phyloP scores from a whole-genome alignment of 1,284 basidiomycete genomes.

The Ustilago lituana region DNA sequence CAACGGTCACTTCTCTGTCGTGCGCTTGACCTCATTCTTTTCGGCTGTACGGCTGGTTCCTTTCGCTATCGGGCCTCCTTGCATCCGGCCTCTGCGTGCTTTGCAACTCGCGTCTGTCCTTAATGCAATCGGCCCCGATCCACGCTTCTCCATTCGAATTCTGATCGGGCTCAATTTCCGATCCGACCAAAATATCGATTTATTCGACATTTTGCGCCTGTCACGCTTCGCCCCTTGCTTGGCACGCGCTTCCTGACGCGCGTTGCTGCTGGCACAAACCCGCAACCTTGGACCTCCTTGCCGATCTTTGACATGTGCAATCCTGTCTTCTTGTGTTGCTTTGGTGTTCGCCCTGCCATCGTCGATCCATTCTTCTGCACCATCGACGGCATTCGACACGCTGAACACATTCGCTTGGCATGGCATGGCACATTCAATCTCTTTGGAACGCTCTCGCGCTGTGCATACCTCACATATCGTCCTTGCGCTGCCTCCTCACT shows the following conservation, averaged over 20 bases:
- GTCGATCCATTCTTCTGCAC: conserved; percentile 3
- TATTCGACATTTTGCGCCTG: conserved; percentile 4
- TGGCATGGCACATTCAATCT: conserved; percentile 7
- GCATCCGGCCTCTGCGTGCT: conserved; percentile 21
- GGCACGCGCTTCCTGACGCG: conserved; percentile 29
- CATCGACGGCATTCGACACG: not conserved
- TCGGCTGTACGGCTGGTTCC: conserved; percentile 13
- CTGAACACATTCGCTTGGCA: conserved; percentile 12
- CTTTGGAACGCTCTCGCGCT: conserved; percentile 19
- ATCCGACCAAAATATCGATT: not conserved
- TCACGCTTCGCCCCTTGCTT: conserved; percentile 27
- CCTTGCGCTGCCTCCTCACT: conserved; percentile 2
- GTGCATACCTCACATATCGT: conserved; percentile 17
- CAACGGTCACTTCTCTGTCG: too few species aligned
- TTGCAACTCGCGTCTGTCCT: conserved; percentile 12
- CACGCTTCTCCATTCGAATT: too few species aligned
- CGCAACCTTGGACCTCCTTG: conserved; percentile 26
- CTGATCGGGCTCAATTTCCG: too few species aligned
- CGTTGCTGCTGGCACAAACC: conserved; percentile 2
- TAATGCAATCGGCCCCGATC: conserved; percentile 23
- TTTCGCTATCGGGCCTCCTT: conserved; percentile 18
- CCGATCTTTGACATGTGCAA: conserved; percentile 26
- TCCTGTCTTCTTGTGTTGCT: conserved; percentile 2
- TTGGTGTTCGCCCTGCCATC: conserved; percentile 1
- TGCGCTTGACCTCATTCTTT: conserved; percentile 4